Base-by-base conservation (phyloP, 495 filamentous ascomycete species). In the Achaetomiella virescens region DNA sequence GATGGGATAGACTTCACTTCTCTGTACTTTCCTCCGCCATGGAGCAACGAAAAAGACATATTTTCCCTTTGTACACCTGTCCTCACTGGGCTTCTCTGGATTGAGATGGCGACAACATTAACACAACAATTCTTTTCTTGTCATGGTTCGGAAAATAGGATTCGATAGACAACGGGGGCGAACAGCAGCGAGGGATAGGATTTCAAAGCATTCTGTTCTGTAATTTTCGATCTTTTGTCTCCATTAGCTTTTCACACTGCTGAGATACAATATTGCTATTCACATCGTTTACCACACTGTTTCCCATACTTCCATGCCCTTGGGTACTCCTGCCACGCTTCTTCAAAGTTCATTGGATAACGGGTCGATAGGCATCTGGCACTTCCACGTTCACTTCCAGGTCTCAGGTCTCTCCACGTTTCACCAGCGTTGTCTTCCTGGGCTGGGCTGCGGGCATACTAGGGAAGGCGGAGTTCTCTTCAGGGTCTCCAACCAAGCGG, bases 1-100 rank as follows among this genome's bases (percentile, higher is more conserved):
- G 27, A 38, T 27, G 41, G 29, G 42, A 60, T 62, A 64, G 61
- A 66, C 58, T 57, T 60, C 55, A 62, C 54, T 5, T 31, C 27
- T 31, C 27, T 5, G 5, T 55, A 59, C 57, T 61, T 55, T 56
- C 45, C 49, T 33, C 46, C 38, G 9, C 4, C 18, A 15, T 21
- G 54, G 45, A 44, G 38, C 46, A 49, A 56, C 38, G 18, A 41
- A 57, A 54, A 47, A 49, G 20, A 36, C 10, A 10, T 18, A 2
- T 2, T 58, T 58, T 41, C 55, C 24, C 27, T 25, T 38, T 44
- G 20, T 20, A n/a, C 9, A 31, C 20, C 40, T 21, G 4, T 29
- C n/a, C 20, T 46, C 29, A 15, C 14, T 24, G 22, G 52, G 18
- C 11, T 40, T 11, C 3, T 22, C 18, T n/a, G n/a, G n/a, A n/a